Evolutionary conservation across 202 grass and related monocot species (phyloP), one percentile per base, ranked within the genome.

Genomic region (Zizania palustris): DNA sequence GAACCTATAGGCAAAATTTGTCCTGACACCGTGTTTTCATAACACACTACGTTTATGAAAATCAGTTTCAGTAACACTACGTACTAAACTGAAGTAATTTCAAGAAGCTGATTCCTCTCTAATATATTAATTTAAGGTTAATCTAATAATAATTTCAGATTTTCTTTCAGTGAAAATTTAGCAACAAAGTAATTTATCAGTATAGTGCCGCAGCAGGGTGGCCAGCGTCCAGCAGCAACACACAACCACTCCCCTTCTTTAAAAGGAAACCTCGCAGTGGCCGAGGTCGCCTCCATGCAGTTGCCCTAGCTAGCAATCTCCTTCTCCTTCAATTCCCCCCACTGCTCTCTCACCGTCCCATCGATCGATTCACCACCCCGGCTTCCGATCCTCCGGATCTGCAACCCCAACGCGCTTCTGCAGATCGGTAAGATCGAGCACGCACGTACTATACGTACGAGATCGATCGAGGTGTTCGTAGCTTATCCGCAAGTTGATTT

Each of bases 251-350:
- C 72, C 43, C 45, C 86, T 84, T 76, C 84, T 89, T 92, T 92
- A 85, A 87, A 80, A 90, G 89, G 85, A 92, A 96, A 96, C 53
- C 79, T 69, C 87, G 51, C 89, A 22, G 82, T 67, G 77, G 74
- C 87, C 93, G 69, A 92, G 68, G 85, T 82, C 67, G 78, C 74
- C 67, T 55, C 57, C 89, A 96, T 96, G 89, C 93, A 90, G 82
- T 76, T 74, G 69, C 93, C 66, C 79, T 89, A 85, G 40, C 7
- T 42, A 42, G 51, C 19, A 20, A n/a, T 85, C 78, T 61, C 77
- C 79, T 60, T 19, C 57, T 34, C n/a, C n/a, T n/a, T n/a, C n/a
- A n/a, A n/a, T n/a, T 35, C 57, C 22, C 28, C 28, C 28, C 18
- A 44, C 10, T 45, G 67, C 78, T 34, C 76, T 50, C 58, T 43